Conservation (phyloP, 331 rosid genomes). For the Rhamnella rubrinervis region DNA sequence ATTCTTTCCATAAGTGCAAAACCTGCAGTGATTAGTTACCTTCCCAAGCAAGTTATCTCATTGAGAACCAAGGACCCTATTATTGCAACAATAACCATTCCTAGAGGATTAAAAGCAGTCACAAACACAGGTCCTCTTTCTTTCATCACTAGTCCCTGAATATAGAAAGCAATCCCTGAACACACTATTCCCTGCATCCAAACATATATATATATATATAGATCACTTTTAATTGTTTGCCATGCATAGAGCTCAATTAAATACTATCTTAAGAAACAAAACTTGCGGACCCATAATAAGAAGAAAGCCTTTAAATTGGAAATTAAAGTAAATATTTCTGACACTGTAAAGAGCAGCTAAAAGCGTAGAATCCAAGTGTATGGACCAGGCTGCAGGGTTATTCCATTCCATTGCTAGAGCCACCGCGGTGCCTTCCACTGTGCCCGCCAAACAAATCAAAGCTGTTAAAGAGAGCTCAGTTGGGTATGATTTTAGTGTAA, state of each 20-base stretch:
- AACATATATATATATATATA: not conserved
- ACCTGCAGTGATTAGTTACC: constrained; percentile 14
- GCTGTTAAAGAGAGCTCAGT: constrained; percentile 52
- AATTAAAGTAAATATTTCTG: constrained; percentile 10
- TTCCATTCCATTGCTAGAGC: constrained; percentile 44
- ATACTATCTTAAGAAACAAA: too few relatives aligned
- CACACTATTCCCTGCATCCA: constrained; percentile 50
- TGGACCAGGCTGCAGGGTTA: constrained; percentile 46
- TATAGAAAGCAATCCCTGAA: constrained; percentile 39
- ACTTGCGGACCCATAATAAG: too few relatives aligned
- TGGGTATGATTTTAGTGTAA: constrained; percentile 50
- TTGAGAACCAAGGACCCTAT: constrained; percentile 38
- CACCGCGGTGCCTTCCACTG: constrained; percentile 30
- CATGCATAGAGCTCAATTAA: too few relatives aligned
- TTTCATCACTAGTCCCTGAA: constrained; percentile 39
- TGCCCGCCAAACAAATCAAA: constrained; percentile 45
- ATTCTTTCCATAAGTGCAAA: not conserved
- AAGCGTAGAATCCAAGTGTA: constrained; percentile 36
- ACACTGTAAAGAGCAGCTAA: constrained; percentile 49
- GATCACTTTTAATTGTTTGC: not conserved
- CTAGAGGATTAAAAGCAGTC: constrained; percentile 47
- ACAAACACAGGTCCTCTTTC: constrained; percentile 49
- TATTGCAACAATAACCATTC: constrained; percentile 39
- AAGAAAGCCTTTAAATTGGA: not conserved
- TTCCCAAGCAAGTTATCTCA: constrained; percentile 43